Percentiles rank a stretch among this genome's conserved stretches.
Conservation (phyloP, 306 rosid genomes). For the Phaseolus lunatus region DNA sequence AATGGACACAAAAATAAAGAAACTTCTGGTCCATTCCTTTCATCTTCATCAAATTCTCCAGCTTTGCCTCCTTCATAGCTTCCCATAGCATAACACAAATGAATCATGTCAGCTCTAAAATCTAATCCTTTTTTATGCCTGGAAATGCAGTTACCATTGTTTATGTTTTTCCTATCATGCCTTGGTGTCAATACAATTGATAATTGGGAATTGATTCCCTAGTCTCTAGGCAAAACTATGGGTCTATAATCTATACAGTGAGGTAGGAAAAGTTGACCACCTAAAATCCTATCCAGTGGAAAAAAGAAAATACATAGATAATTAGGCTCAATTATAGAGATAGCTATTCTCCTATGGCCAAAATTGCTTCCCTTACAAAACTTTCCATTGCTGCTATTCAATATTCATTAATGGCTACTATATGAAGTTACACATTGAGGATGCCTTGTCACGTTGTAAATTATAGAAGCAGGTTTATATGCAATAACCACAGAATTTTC, state of each 20-base stretch:
- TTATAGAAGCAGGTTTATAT: neutral
- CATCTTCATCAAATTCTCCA: neutral
- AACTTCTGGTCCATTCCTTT: neutral
- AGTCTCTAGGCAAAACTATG: neutral
- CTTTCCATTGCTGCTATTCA: neutral
- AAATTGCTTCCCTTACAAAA: neutral
- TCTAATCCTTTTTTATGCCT: no score
- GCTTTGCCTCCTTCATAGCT: neutral
- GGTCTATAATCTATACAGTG: neutral
- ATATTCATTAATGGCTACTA: neutral
- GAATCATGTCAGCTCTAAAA: no score
- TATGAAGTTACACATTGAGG: neutral
- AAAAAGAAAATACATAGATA: no score
- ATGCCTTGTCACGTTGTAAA: conserved; percentile 6
- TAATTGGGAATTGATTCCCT: neutral
- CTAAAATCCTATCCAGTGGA: neutral
- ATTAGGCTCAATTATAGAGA: neutral
- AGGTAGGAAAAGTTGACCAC: neutral
- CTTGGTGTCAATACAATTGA: no score
- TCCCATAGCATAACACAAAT: neutral
- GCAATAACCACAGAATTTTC: neutral
- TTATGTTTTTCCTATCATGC: no score
- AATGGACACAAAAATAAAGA: neutral
- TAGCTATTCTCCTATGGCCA: neutral
- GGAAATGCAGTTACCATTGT: no score